Conservation (phyloP, 169 alveolate genomes). For the Cyclospora cayetanensis region DNA sequence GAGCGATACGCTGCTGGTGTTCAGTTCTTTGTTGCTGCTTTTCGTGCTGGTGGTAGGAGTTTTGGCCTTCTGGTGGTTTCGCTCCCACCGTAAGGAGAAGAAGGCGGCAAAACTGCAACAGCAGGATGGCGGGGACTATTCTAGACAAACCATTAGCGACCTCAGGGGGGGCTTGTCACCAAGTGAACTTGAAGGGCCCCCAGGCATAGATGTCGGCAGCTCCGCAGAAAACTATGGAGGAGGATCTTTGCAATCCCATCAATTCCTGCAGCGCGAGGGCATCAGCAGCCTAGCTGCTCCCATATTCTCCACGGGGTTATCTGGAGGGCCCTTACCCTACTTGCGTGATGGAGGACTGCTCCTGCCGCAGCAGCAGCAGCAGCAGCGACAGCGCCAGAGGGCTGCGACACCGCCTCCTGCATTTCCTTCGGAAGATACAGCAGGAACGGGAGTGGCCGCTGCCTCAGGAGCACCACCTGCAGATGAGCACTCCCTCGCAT, state of each 20-base stretch:
- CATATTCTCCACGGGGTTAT: no score
- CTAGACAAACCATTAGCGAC: not conserved
- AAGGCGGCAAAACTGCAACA: conserved; percentile 50
- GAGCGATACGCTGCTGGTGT: conserved; percentile 65
- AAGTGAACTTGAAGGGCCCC: no score
- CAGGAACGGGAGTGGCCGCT: not conserved
- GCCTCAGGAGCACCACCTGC: not conserved
- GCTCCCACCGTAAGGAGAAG: conserved; percentile 3
- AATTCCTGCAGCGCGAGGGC: no score
- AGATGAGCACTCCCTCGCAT: conserved; percentile 21
- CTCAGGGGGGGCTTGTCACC: not conserved
- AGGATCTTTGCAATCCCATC: no score
- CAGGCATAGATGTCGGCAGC: no score
- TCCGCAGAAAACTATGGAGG: no score
- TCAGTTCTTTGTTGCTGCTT: conserved; percentile 54
- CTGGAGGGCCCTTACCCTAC: conserved; percentile 6
- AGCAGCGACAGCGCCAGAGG: not conserved
- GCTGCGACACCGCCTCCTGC: not conserved
- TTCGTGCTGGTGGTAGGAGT: conserved; percentile 60
- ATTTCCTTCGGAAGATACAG: conserved; percentile 35
- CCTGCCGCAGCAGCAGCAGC: conserved; percentile 9
- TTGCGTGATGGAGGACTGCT: not conserved
- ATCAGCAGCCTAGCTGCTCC: no score
- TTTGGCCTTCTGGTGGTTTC: conserved; percentile 58
- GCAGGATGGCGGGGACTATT: not conserved